Conservation (phyloP, 2,329 filamentous ascomycete species). For the Penicillium sp. region DNA sequence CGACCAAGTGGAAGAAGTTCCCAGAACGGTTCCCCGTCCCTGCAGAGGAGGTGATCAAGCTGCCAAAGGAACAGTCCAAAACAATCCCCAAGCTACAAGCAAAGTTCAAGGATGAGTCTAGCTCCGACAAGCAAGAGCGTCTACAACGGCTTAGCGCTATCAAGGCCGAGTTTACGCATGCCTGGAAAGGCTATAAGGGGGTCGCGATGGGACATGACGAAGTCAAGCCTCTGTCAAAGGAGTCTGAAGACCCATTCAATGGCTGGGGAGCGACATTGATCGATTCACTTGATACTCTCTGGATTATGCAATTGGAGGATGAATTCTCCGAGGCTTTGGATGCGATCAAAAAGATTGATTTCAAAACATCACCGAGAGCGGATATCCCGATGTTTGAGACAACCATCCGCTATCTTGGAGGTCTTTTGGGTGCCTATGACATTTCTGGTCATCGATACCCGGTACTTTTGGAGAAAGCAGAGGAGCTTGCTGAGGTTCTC, state of each 20-base stretch:
- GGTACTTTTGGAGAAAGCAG: conserved; percentile 71
- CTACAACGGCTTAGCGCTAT: conserved; percentile 64
- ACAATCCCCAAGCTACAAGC: conserved; percentile 75
- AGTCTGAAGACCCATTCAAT: conserved; percentile 76
- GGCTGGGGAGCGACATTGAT: conserved; percentile 88
- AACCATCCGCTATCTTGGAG: conserved; percentile 85
- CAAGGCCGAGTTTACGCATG: conserved; percentile 69
- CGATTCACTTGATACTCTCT: conserved; percentile 77
- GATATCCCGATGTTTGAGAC: conserved; percentile 92
- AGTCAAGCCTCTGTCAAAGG: conserved; percentile 67
- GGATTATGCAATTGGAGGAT: conserved; percentile 76
- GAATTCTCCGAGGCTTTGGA: conserved; percentile 78
- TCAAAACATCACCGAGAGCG: conserved; percentile 64
- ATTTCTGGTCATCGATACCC: conserved; percentile 69
- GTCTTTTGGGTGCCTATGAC: conserved; percentile 81
- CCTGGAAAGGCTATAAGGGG: conserved; percentile 79
- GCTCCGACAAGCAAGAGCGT: conserved; percentile 60
- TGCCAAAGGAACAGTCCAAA: conserved; percentile 71
- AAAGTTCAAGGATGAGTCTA: conserved; percentile 64
- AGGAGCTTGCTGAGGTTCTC: conserved; percentile 74
- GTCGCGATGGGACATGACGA: conserved; percentile 87
- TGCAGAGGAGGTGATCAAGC: conserved; percentile 65
- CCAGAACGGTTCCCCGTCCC: conserved; percentile 76
- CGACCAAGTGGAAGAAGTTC: conserved; percentile 70
- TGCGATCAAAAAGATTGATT: conserved; percentile 72